These are phyloP conservation scores for Raphanus hybrid DNA, from an alignment of 441 rosid genomes.

Conservation along the genomic window DNA sequence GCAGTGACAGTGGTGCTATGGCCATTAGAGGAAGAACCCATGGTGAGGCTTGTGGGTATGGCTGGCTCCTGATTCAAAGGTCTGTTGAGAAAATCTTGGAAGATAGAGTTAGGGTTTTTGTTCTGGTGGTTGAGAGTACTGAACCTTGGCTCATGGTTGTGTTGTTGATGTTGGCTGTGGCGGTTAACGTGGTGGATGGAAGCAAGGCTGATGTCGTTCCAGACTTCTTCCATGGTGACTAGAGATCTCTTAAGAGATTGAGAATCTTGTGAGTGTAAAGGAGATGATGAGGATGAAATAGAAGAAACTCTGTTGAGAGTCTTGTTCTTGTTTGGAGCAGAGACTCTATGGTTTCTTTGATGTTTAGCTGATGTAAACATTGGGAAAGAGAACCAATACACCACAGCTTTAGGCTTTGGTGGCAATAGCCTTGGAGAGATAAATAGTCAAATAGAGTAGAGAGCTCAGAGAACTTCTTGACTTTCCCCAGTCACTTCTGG, in stretches of 20 bases:
- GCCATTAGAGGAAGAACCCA: slow-evolving; percentile 28
- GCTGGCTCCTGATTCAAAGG: slow-evolving; percentile 47
- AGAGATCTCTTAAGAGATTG: slow-evolving; percentile 27
- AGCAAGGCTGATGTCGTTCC: slow-evolving; percentile 72
- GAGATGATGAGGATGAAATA: slow-evolving; percentile 35
- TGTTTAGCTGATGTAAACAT: slow-evolving; percentile 48
- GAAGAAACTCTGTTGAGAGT: slow-evolving; percentile 32
- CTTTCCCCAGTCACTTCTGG: slow-evolving; percentile 39
- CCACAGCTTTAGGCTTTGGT: slow-evolving; percentile 34
- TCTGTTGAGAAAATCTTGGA: slow-evolving; percentile 65
- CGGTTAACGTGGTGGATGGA: slow-evolving; percentile 54
- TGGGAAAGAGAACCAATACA: slow-evolving; percentile 29
- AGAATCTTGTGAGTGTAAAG: slow-evolving; percentile 27
- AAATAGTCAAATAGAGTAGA: slow-evolving; percentile 16
- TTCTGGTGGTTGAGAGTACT: slow-evolving; percentile 28
- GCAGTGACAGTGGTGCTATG: slow-evolving; percentile 26
- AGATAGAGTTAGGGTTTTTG: slow-evolving; percentile 49
- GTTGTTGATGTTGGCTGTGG: slow-evolving; percentile 42
- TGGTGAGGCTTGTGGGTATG: slow-evolving; percentile 37
- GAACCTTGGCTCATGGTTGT: slow-evolving; percentile 38
- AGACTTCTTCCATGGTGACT: slow-evolving; percentile 77
- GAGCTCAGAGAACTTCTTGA: slow-evolving; percentile 40
- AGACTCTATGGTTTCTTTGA: slow-evolving; percentile 32
- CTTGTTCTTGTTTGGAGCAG: slow-evolving; percentile 32
- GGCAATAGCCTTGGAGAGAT: slow-evolving; percentile 32